Evolutionary conservation across 768 basidiomycete species (phyloP), one percentile per base, ranked within the genome.

Genomic region (Tremella yokohamensis): DNA sequence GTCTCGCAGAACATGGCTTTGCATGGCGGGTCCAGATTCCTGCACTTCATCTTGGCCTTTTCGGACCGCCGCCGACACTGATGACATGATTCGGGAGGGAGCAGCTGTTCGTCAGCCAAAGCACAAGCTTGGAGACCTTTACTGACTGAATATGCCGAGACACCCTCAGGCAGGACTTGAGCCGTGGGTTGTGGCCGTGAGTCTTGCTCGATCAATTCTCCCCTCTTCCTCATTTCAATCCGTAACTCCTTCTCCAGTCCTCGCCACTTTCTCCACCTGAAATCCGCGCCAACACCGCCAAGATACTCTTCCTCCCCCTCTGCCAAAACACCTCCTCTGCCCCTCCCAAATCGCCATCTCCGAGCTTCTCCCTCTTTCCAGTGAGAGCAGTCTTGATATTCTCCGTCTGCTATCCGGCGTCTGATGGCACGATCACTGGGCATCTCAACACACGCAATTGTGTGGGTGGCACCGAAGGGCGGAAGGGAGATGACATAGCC

Each of bases 21-120:
- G 54, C 74, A 76, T 7, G 50, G 18, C 9, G 65, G 66, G 47
- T 69, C 52, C 22, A 66, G 58, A 45, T 73, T 73, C 25, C 66
- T 26, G 54, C 74, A 76, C 39, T 57, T 57, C 74, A 76, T 76
- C 61, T 71, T 72, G 0, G 56, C 62, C 47, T 70, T 68, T 8
- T 66, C 65, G 16, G 63, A 68, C 26, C 59, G 60, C 12, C 71
- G 49, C 3, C 66, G 51, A 54, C 74, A 76, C 34, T 76, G 74
- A 59, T 76, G 74, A 51, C 74, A 76, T 12, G 70, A 13, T 22
- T 62, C 60, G n/a, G 68, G 70, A 19, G 65, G 64, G 48, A 68
- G 49, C n/a, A 67, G 58, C 70, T 72, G 16, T 19, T 13, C 15
- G 52, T 61, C 62, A 59, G 54, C 54, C 2, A 45, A 6, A 37